Evolutionary conservation across 2,329 filamentous ascomycete genomes (phyloP).

Genomic region (Diplodia mutila): DNA sequence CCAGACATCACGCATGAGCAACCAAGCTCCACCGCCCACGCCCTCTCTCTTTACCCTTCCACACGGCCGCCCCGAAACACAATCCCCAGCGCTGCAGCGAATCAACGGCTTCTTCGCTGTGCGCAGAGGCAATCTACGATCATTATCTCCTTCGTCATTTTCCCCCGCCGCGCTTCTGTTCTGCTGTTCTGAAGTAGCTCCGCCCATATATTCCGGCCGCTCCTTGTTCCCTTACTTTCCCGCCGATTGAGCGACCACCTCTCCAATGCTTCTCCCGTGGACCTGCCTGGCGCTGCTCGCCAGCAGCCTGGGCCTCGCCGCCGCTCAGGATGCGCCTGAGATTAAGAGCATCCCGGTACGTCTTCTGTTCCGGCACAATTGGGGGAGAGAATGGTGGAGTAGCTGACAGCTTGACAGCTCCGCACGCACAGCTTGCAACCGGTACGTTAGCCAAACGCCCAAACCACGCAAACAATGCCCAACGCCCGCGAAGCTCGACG

Average conservation of each 20-base stretch:
- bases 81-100: not conserved
- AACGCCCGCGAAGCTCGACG: not conserved
- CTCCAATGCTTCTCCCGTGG: constrained; percentile 42
- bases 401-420: constrained; percentile 57
- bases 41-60: not conserved
- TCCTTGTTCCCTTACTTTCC: constrained; percentile 22
- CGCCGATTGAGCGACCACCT: not conserved
- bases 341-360: constrained; percentile 69
- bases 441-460: constrained; percentile 57
- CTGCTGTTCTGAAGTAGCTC: not conserved
- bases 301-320: constrained; percentile 41
- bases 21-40: constrained; percentile 17
- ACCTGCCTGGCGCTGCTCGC: constrained; percentile 44
- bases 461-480: not conserved
- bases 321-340: constrained; percentile 45
- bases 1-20: constrained; percentile 23
- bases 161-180: not conserved
- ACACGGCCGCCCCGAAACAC: not conserved
- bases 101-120: constrained; percentile 20
- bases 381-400: not conserved
- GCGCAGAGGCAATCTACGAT: constrained; percentile 3
- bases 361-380: constrained; percentile 29
- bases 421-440: constrained; percentile 82
- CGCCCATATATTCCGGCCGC: constrained; percentile 14
- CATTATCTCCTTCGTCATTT: not conserved